Evolutionary conservation across 768 basidiomycete genomes (phyloP).

Genomic region (Multifurca ochricompacta): DNA sequence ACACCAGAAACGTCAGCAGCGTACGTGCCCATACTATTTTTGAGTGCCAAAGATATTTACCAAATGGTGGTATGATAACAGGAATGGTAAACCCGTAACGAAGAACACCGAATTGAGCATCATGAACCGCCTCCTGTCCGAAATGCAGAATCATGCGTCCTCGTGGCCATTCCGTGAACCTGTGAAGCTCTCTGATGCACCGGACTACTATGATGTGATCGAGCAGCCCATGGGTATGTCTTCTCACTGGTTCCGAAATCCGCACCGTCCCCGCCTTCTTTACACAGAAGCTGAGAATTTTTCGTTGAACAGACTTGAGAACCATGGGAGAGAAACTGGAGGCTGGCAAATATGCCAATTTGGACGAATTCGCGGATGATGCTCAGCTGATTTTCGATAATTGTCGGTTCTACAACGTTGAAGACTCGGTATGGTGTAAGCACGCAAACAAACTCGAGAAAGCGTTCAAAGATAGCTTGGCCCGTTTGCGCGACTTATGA

Average conservation of each 20-base stretch:
- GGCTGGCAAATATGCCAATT: conserved; percentile 68
- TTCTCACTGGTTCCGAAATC: background rate
- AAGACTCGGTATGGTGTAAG: conserved; percentile 69
- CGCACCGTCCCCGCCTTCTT: background rate
- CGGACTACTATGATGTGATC: conserved; percentile 87
- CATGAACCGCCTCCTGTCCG: conserved; percentile 73
- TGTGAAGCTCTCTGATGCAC: conserved; percentile 70
- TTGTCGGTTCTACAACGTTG: conserved; percentile 81
- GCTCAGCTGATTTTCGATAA: conserved; percentile 84
- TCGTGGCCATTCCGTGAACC: conserved; percentile 87
- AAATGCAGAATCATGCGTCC: conserved; percentile 66
- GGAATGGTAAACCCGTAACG: conserved; percentile 36
- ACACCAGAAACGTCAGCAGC: conserved; percentile 68
- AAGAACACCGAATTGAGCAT: conserved; percentile 52
- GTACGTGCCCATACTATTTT: conserved; percentile 36
- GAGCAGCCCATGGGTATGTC: conserved; percentile 85
- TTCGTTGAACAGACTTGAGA: conserved; percentile 51
- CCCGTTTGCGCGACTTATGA: conserved; percentile 19
- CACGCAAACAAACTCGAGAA: conserved; percentile 82
- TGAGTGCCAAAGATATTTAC: background rate
- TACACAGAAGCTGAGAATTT: background rate
- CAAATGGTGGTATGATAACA: conserved; percentile 12
- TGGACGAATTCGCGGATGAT: conserved; percentile 72
- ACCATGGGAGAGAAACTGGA: conserved; percentile 91
- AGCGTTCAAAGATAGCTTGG: conserved; percentile 52